phyloP scores from a whole-genome alignment of 2,329 filamentous ascomycete genomes.

The Teratosphaeria viscida region DNA sequence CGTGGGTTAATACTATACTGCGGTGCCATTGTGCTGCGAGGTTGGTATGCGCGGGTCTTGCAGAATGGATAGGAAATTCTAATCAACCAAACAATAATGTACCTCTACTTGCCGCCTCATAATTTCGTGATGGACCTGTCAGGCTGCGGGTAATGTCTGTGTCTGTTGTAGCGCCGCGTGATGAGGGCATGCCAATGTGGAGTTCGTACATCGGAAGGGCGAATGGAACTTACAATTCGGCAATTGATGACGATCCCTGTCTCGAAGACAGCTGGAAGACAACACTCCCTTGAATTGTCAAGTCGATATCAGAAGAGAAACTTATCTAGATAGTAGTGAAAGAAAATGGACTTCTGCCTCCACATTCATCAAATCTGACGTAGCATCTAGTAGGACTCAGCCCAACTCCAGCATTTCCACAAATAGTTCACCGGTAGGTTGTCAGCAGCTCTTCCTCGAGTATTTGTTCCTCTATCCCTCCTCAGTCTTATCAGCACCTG shows the following conservation, averaged over 20 bases:
- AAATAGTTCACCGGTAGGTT: not conserved
- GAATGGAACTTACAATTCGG: not conserved
- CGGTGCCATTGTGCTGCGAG: slow-evolving; percentile 3
- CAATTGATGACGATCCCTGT: not conserved
- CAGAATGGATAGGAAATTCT: not conserved
- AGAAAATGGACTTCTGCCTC: not conserved
- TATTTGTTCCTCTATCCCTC: not conserved
- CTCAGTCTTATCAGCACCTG: not conserved
- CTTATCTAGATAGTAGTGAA: not conserved
- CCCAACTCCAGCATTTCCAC: not conserved
- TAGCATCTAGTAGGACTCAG: not conserved
- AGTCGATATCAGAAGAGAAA: not conserved
- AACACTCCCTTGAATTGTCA: not conserved
- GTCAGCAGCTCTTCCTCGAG: not conserved
- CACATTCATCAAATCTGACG: not conserved
- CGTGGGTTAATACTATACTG: slow-evolving; percentile 6
- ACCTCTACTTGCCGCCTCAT: not conserved
- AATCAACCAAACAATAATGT: not conserved
- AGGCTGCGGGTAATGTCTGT: not conserved
- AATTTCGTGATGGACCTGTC: not conserved
- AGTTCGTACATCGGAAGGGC: not conserved
- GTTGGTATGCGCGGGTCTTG: not conserved
- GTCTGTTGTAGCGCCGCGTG: not conserved
- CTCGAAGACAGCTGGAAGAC: not conserved
- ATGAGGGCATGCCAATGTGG: not conserved